These are phyloP conservation scores for Silybum marianum DNA, from an alignment of 129 eudicot genomes.

Conservation along the genomic window DNA sequence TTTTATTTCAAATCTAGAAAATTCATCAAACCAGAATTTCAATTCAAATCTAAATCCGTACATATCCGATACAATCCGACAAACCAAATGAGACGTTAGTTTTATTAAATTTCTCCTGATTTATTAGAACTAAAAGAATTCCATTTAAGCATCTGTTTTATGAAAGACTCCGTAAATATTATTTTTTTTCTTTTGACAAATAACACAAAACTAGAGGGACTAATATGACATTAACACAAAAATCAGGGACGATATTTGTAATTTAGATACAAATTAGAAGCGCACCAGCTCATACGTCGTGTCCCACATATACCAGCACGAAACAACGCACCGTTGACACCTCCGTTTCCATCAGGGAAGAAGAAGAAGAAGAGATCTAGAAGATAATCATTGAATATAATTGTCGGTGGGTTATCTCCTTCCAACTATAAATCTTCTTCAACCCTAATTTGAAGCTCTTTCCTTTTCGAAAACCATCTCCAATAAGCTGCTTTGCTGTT, in stretches of 20 bases:
- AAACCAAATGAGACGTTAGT: too few relatives aligned
- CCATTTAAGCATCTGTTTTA: too few relatives aligned
- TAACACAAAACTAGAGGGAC: not conserved
- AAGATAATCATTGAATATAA: slow-evolving; percentile 1
- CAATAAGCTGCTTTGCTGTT: not conserved
- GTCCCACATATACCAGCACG: slow-evolving; percentile 17
- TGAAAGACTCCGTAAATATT: not conserved
- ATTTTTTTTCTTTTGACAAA: too few relatives aligned
- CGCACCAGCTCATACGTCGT: slow-evolving; percentile 31
- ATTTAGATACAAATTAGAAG: not conserved
- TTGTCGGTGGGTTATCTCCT: slow-evolving; percentile 26
- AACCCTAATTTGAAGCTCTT: not conserved
- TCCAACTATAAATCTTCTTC: slow-evolving; percentile 19
- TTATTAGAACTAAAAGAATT: too few relatives aligned
- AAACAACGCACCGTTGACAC: slow-evolving; percentile 36
- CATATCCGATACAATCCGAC: too few relatives aligned
- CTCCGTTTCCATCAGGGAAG: slow-evolving; percentile 11
- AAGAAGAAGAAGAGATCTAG: slow-evolving; percentile 8
- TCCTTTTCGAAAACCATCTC: slow-evolving; percentile 20
- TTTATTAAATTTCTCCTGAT: too few relatives aligned
- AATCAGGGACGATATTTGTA: not conserved
- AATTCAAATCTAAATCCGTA: too few relatives aligned
- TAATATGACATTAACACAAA: not conserved
- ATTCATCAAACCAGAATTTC: too few relatives aligned
- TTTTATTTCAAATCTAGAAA: too few relatives aligned